phyloP scores from a whole-genome alignment of 352 stramenopile genomes.

The Phytophthora podocarpi region DNA sequence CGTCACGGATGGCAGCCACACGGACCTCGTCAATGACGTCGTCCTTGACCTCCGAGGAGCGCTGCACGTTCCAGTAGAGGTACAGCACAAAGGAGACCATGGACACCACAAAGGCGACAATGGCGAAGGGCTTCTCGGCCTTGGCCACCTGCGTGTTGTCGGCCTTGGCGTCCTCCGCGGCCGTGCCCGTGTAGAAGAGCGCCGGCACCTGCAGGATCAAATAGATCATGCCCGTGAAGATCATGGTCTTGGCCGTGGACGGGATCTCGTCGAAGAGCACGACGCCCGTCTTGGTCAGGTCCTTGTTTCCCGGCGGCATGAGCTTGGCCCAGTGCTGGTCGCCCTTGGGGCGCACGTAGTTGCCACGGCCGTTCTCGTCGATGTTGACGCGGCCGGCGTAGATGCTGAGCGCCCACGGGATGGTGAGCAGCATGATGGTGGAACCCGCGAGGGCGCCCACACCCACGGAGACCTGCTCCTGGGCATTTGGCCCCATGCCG shows the following conservation, averaged over 20 bases:
- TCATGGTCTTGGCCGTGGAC: conserved; percentile 92
- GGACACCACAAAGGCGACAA: conserved; percentile 89
- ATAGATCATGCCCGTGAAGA: conserved; percentile 94
- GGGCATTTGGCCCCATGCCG: conserved; percentile 92
- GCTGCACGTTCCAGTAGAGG: conserved; percentile 91
- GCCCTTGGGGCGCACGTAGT: conserved; percentile 84
- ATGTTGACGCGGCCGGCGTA: conserved; percentile 96
- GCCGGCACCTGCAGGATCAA: conserved; percentile 95
- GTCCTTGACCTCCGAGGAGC: conserved; percentile 68
- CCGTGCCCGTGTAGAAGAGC: conserved; percentile 87
- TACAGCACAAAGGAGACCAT: conserved; percentile 93
- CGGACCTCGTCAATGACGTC: conserved; percentile 77
- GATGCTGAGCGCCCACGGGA: conserved; percentile 95
- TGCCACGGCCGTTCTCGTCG: conserved; percentile 81
- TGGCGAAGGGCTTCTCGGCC: conserved; percentile 90
- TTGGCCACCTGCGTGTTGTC: conserved; percentile 75
- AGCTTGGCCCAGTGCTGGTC: conserved; percentile 85
- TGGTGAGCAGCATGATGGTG: conserved; percentile 99
- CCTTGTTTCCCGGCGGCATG: conserved; percentile 74
- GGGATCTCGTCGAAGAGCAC: conserved; percentile 89
- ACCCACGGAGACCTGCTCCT: conserved; percentile 95
- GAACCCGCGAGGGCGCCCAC: conserved; percentile 98
- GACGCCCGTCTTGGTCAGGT: conserved; percentile 75
- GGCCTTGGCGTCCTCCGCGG: conserved; percentile 57
- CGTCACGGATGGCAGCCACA: conserved; percentile 70